Evolutionary conservation across 2,329 filamentous ascomycete genomes (phyloP), one percentile per base, ranked within the genome.

Genomic region (Penicillium nordicum): DNA sequence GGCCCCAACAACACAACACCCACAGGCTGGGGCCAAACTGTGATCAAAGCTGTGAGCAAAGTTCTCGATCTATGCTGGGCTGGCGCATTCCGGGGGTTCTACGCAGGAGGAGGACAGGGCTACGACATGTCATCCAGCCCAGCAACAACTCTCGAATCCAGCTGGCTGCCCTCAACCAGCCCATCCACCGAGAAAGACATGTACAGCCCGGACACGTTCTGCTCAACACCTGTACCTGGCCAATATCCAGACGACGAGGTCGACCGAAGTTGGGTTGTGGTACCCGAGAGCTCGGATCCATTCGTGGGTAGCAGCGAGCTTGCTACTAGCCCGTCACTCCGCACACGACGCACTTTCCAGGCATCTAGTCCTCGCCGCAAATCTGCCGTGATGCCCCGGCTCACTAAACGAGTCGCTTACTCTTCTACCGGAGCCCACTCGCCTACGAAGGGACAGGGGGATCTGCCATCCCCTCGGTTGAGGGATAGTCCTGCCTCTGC

Each of bases 11-110:
- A 61, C 21, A 52, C 57, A 7, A 60, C 57, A 12, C 60, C 63
- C 29, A 55, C 67, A 29, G 71, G 75, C 37, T 77, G 76, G 74
- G 71, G 75, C 29, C 73, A 68, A 34, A 67, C 76, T 1, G 73
- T 79, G 7, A 72, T 78, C 45, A 74, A 72, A 32, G 69, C 74
- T 5, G 76, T 79, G 3, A 76, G 90, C 18, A 93, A 88, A 67
- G 85, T 96, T 0, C 92, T 90, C 83, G 84, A 92, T 63, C 94
- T 96, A 66, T 96, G 92, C 77, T 89, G 80, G 71, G 72, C 78
- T 4, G 78, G 70, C 25, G 84, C 88, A 0, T 95, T 97, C 68
- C 82, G 83, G 53, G 92, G 92, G 0, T 97, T 97, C 72, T 87
- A 92, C 59, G 91, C 92, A 12, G 93, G 92, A 8, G 90, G 88